Evolutionary conservation across 75 land plant species (phyloP).

Genomic region (Ceratopteris richardii): DNA sequence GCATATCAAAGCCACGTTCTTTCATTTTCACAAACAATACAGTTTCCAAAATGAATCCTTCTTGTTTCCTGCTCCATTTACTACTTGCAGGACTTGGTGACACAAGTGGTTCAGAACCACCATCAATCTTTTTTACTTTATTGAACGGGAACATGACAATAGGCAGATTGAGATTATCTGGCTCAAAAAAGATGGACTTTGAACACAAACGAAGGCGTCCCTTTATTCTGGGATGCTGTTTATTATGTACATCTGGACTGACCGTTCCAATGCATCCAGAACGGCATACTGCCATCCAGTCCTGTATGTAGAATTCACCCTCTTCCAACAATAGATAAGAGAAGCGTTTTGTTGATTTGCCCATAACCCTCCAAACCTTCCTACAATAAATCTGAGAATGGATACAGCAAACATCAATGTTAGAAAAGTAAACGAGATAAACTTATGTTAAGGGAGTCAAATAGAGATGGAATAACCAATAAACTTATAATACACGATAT

Average conservation of each 20-base stretch:
- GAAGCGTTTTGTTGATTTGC: conserved; percentile 19
- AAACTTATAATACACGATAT: too few species aligned
- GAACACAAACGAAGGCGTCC: conserved; percentile 37
- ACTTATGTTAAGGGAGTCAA: too few species aligned
- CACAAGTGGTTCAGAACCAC: conserved; percentile 13
- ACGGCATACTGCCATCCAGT: conserved; percentile 41
- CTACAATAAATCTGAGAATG: not conserved
- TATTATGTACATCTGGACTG: not conserved
- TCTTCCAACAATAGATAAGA: conserved; percentile 37
- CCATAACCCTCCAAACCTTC: not conserved
- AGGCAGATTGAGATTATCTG: conserved; percentile 26
- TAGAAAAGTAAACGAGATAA: too few species aligned
- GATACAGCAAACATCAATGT: not conserved
- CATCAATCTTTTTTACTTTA: conserved; percentile 32
- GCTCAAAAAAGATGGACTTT: conserved; percentile 37
- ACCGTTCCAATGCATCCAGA: conserved; percentile 7
- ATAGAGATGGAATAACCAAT: too few species aligned
- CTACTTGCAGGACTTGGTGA: conserved; percentile 6
- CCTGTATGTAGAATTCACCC: conserved; percentile 39
- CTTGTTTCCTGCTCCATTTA: conserved; percentile 27
- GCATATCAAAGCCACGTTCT: conserved; percentile 33
- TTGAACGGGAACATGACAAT: conserved; percentile 35
- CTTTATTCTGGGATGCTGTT: conserved; percentile 21
- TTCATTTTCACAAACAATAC: conserved; percentile 33
- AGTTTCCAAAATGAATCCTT: conserved; percentile 33